Percentiles rank a stretch among this genome's conserved stretches.
These are phyloP conservation scores for Aegilops sharonensis DNA, from an alignment of 176 grass and related monocot genomes.

Conservation along the genomic window DNA sequence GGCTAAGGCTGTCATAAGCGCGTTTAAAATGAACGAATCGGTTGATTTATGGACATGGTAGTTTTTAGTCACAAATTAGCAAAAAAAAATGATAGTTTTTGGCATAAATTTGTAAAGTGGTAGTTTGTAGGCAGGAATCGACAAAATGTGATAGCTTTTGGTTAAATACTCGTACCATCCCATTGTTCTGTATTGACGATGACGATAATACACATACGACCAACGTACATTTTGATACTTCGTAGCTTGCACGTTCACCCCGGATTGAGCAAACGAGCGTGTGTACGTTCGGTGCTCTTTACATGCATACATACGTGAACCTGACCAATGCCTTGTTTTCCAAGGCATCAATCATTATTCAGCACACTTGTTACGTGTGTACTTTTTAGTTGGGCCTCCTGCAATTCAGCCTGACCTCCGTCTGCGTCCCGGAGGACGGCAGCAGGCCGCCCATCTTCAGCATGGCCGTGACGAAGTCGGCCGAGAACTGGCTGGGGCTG, in stretches of 20 bases:
- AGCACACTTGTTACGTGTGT: neutral
- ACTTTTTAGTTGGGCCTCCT: constrained; percentile 39
- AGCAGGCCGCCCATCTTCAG: constrained; percentile 70
- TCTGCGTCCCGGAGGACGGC: constrained; percentile 45
- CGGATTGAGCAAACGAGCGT: too few species aligned
- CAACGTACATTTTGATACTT: neutral
- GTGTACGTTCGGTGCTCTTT: neutral
- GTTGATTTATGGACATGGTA: too few species aligned
- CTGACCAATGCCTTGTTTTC: constrained; percentile 21
- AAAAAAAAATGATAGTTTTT: too few species aligned
- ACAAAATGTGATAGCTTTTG: too few species aligned
- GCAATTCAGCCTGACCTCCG: constrained; percentile 78
- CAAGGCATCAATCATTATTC: constrained; percentile 23
- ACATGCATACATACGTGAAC: neutral
- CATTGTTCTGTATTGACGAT: too few species aligned
- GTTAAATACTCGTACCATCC: too few species aligned
- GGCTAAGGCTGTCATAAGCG: too few species aligned
- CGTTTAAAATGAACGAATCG: too few species aligned
- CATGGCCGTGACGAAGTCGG: constrained; percentile 60
- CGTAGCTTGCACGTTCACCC: neutral
- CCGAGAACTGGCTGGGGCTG: constrained; percentile 18
- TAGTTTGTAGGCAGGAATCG: too few species aligned
- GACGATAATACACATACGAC: too few species aligned
- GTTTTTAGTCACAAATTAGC: too few species aligned
- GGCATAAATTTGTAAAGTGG: too few species aligned